A percentile compares a stretch with the other conserved stretches of the same genome.
Conservation (phyloP, 352 stramenopile species). For the Pythium utonaiense region DNA sequence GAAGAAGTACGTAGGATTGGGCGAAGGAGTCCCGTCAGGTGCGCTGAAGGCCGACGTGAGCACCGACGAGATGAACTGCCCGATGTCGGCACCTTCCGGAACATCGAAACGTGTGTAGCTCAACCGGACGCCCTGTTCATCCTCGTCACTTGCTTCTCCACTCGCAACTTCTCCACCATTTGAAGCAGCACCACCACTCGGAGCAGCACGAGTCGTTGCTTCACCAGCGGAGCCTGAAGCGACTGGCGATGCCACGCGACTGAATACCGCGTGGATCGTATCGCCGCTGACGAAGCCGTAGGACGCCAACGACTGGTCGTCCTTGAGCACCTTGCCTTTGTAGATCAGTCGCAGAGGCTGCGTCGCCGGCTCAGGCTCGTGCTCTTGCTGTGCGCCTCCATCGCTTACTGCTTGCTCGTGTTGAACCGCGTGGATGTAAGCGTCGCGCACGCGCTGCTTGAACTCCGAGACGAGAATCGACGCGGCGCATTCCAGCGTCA, state of each 20-base stretch:
- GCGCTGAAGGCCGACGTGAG: neutral
- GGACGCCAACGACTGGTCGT: constrained; percentile 18
- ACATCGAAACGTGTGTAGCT: neutral
- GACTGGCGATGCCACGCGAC: neutral
- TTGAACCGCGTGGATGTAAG: constrained; percentile 9
- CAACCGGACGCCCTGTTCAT: neutral
- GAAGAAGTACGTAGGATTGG: neutral
- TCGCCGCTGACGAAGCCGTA: constrained; percentile 22
- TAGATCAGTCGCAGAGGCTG: constrained; percentile 25
- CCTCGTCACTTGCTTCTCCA: neutral
- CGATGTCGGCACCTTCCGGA: neutral
- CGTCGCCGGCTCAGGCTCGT: neutral
- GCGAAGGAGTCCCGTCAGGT: neutral
- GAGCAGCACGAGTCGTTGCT: neutral
- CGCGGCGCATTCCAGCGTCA: constrained; percentile 18
- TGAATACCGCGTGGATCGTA: constrained; percentile 24
- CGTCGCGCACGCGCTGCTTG: constrained; percentile 21
- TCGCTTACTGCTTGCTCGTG: neutral
- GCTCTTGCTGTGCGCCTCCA: constrained; percentile 3
- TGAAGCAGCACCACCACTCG: neutral
- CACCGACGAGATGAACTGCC: constrained; percentile 10
- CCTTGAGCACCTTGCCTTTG: constrained; percentile 27
- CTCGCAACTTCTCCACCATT: too few species aligned
- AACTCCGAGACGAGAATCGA: constrained; percentile 18
- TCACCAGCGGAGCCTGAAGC: neutral